Evolutionary conservation across 2,329 filamentous ascomycete genomes (phyloP).

Genomic region (Aplosporella prunicola): DNA sequence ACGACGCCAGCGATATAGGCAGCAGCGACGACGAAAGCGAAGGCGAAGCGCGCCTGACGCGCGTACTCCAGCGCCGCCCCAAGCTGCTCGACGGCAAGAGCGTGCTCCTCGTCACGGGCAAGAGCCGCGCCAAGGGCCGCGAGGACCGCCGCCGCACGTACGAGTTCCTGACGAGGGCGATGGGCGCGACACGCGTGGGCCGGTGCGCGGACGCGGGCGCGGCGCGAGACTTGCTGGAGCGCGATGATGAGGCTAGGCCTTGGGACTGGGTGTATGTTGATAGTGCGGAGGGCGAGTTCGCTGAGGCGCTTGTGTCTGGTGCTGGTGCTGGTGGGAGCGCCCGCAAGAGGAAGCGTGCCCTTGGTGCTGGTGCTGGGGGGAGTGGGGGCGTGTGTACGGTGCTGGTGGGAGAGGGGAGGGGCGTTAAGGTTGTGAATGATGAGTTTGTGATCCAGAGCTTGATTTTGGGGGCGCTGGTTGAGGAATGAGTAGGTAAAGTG

Average conservation of each 20-base stretch:
- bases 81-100: conserved; percentile 54
- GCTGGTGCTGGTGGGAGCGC: conserved; percentile 14
- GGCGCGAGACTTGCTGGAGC: conserved; percentile 50
- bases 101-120: conserved; percentile 63
- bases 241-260: conserved; percentile 38
- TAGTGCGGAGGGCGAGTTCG: conserved; percentile 47
- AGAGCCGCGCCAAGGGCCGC: conserved; percentile 51
- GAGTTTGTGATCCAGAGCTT: conserved; percentile 89
- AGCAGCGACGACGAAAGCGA: no score
- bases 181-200: conserved; percentile 61
- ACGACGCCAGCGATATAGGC: conserved; percentile 45
- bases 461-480: conserved; percentile 71
- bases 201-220: conserved; percentile 57
- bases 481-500: conserved; percentile 34
- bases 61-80: conserved; percentile 35
- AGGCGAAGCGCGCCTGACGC: conserved; percentile 20
- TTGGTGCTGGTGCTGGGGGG: conserved; percentile 18
- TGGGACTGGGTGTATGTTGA: conserved; percentile 80
- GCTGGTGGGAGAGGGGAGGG: conserved; percentile 33
- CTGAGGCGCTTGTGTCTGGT: conserved; percentile 43
- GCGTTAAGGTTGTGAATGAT: conserved; percentile 62
- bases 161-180: conserved; percentile 66
- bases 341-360: conserved; percentile 39
- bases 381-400: conserved; percentile 19
- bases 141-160: conserved; percentile 54